Conservation (phyloP, 768 basidiomycete genomes). For the Erythrobasidium yunnanense region DNA sequence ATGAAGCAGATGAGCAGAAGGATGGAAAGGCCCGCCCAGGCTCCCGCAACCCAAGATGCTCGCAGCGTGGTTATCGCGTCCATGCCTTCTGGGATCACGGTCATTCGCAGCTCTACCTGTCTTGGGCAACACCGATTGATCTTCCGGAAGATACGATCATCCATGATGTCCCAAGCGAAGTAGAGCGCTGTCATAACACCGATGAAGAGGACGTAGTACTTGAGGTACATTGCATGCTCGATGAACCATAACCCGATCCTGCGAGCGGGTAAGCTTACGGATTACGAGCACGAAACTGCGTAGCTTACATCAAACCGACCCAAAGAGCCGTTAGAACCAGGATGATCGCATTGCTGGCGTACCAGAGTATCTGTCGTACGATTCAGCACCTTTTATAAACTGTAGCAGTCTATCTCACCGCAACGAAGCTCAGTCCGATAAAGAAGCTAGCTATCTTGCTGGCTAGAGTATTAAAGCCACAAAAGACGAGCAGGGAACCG, state of each 20-base stretch:
- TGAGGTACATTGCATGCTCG: slow-evolving; percentile 16
- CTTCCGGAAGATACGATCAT: slow-evolving; percentile 23
- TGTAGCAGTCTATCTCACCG: background rate
- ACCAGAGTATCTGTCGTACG: background rate
- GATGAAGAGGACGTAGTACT: slow-evolving; percentile 20
- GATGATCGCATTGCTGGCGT: background rate
- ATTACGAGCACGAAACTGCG: background rate
- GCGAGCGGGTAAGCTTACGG: background rate
- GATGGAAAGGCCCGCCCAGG: slow-evolving; percentile 17
- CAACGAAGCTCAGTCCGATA: slow-evolving; percentile 3
- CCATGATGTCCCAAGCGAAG: slow-evolving; percentile 23
- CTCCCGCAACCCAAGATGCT: background rate
- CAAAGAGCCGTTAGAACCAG: background rate
- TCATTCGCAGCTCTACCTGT: background rate
- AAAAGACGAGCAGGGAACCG: slow-evolving; percentile 4
- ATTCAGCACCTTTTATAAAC: background rate
- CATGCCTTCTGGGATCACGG: background rate
- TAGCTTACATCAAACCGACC: background rate
- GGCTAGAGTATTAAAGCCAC: slow-evolving; percentile 28
- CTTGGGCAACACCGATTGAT: background rate
- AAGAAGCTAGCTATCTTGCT: slow-evolving; percentile 17
- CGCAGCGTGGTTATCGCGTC: background rate
- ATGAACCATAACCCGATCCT: slow-evolving; percentile 24
- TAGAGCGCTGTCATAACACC: slow-evolving; percentile 22
- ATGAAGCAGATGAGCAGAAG: slow-evolving; percentile 18